Evolutionary conservation across 805 yeast species (phyloP).

Genomic region (Hanseniaspora singularis): DNA sequence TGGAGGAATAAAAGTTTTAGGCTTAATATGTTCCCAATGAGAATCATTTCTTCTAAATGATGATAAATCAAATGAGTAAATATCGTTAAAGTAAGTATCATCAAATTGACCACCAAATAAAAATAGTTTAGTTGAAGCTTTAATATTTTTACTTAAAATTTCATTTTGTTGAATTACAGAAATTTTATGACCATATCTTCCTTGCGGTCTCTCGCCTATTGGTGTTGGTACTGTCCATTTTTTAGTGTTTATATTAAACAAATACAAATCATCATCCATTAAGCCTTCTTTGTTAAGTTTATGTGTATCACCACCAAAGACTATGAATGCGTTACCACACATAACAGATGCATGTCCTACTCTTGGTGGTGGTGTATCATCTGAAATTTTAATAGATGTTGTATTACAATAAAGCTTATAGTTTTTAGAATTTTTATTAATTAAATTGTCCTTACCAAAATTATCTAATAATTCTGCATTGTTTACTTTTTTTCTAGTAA

Average conservation of each 20-base stretch:
- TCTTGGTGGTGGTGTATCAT: conserved; percentile 83
- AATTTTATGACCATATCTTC: conserved; percentile 89
- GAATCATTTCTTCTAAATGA: conserved; percentile 74
- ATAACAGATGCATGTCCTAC: conserved; percentile 90
- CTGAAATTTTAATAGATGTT: conserved; percentile 53
- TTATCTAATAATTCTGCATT: background rate
- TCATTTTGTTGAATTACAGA: conserved; percentile 44
- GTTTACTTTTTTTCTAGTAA: conserved; percentile 9
- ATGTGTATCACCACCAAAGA: conserved; percentile 94
- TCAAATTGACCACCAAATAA: conserved; percentile 94
- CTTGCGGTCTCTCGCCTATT: conserved; percentile 65
- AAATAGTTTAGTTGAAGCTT: conserved; percentile 50
- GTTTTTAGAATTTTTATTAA: conserved; percentile 28
- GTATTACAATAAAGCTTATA: conserved; percentile 30
- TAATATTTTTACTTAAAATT: conserved; percentile 29
- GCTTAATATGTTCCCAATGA: conserved; percentile 64
- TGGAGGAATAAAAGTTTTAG: conserved; percentile 43
- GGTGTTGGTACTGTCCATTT: conserved; percentile 75
- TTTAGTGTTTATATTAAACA: conserved; percentile 66
- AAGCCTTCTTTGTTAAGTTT: conserved; percentile 62
- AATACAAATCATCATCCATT: conserved; percentile 80
- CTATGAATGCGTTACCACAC: conserved; percentile 87
- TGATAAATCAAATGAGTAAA: conserved; percentile 76
- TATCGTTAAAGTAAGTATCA: conserved; percentile 66
- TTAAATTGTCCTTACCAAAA: background rate